These are phyloP conservation scores for Leptographium radiaticola DNA, from an alignment of 2,329 filamentous ascomycete species.

Conservation along the genomic window DNA sequence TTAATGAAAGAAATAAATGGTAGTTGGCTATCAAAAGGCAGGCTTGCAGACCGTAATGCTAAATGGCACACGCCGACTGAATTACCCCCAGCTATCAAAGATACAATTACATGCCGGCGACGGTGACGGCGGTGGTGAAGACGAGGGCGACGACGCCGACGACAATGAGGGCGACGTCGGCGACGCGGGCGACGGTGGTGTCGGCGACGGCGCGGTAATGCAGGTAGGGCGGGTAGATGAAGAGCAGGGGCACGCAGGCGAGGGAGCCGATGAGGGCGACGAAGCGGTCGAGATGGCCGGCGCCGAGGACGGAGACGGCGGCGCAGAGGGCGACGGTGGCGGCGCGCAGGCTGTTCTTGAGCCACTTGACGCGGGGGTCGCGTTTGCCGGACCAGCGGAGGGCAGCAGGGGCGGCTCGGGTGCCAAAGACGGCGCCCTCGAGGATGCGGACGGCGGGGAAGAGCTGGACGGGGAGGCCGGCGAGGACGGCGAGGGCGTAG, in stretches of 20 bases:
- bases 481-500: slow-evolving; percentile 61
- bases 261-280: slow-evolving; percentile 62
- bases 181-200: slow-evolving; percentile 35
- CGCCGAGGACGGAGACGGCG: slow-evolving; percentile 47
- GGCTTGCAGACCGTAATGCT: no score
- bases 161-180: slow-evolving; percentile 49
- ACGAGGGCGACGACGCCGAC: slow-evolving; percentile 55
- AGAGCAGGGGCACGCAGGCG: slow-evolving; percentile 63
- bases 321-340: slow-evolving; percentile 44
- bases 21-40: no score
- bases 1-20: not conserved
- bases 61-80: no score
- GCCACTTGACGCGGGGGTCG: slow-evolving; percentile 55
- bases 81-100: no score
- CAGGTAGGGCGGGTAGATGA: slow-evolving; percentile 61
- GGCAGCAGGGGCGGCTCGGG: slow-evolving; percentile 8
- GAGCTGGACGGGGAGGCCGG: slow-evolving; percentile 60
- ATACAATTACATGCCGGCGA: slow-evolving; percentile 14
- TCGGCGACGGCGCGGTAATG: slow-evolving; percentile 56
- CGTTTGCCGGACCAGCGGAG: slow-evolving; percentile 49
- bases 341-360: slow-evolving; percentile 57
- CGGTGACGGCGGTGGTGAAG: slow-evolving; percentile 55
- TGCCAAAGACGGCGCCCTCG: slow-evolving; percentile 53
- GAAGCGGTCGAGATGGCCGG: slow-evolving; percentile 59
- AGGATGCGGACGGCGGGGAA: slow-evolving; percentile 63